Evolutionary conservation across 305 asterid genomes (phyloP), one percentile per base, ranked within the genome.

Genomic region (Stenogyne calaminthoides): DNA sequence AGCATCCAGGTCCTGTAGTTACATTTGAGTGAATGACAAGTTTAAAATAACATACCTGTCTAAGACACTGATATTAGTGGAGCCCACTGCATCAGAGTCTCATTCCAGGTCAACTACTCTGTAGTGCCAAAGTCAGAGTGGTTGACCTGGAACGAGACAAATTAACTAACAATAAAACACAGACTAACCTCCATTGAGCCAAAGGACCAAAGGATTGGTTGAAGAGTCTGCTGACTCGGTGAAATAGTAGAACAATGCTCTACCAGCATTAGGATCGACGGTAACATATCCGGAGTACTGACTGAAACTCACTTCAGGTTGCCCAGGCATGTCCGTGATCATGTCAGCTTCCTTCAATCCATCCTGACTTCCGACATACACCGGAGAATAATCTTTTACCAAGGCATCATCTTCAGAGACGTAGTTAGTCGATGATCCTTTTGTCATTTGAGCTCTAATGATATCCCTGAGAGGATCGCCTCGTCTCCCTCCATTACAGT

Each of bases 171-270:
- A 1, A 25, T 3, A 1, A 25, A 25, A 25, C 29, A 25, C 29
- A 25, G 40, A 29, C 42, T 2, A 52, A 85, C 96, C 96, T 84
- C 96, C 92, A 67, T 87, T 88, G 14, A 88, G 83, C 96, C 96
- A 88, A n/a, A 85, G 64, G n/a, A 90, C 90, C 0, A 90, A 76
- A 70, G 92, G 96, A 25, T 83, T 82, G 81, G 32, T 71, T 19
- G 87, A 76, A 44, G 90, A 62, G 54, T 81, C 81, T 0, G 68
- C 67, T 0, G 91, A 72, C 67, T 87, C 91, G 0, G 84, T 78
- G 46, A 90, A 71, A 72, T 86, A 88, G 61, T 90, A 88, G 72
- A 84, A 88, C 3, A 88, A 84, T 6, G 89, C 89, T 64, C 91
- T 79, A 2, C 96, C 88, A 0, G 88, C 88, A 0, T 27, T 74